A percentile compares a stretch with the other conserved stretches of the same genome.
phyloP scores from a whole-genome alignment of 805 yeast species.

The Danielia reshetovae region DNA sequence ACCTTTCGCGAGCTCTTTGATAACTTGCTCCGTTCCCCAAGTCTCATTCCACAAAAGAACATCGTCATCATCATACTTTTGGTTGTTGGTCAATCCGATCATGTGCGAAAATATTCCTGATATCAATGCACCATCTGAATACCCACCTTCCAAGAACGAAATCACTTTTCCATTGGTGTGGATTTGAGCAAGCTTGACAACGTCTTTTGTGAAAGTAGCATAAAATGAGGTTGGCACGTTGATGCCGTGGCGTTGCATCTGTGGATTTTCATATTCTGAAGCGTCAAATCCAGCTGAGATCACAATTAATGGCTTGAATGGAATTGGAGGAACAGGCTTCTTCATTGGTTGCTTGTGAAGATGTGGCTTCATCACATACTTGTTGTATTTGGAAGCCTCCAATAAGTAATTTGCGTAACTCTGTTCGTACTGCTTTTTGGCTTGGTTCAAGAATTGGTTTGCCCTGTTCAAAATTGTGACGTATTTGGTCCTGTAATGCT shows the following conservation, averaged over 20 bases:
- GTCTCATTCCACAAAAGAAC: conserved; percentile 50
- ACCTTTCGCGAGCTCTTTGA: conserved; percentile 63
- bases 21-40: conserved; percentile 62
- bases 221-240: conserved; percentile 81
- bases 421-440: conserved; percentile 42
- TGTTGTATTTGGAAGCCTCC: conserved; percentile 26
- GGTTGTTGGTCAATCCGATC: conserved; percentile 58
- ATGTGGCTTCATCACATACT: conserved; percentile 29
- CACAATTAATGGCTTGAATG: conserved; percentile 51
- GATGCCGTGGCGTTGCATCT: conserved; percentile 81
- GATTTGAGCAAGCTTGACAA: conserved; percentile 61
- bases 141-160: conserved; percentile 81
- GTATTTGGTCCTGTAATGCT: conserved; percentile 58
- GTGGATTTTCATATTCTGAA: conserved; percentile 73
- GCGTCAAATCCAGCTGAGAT: conserved; percentile 89
- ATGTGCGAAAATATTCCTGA: conserved; percentile 80
- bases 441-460: conserved; percentile 52
- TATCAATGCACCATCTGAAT: conserved; percentile 73
- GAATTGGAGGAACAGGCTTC: conserved; percentile 34
- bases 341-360: conserved; percentile 22
- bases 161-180: conserved; percentile 59
- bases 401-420: conserved; percentile 26
- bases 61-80: conserved; percentile 21
- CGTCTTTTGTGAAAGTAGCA: conserved; percentile 67
- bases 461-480: conserved; percentile 62